Conservation (phyloP, 164 flowering plant genomes). For the Chloranthus sessilifolius region DNA sequence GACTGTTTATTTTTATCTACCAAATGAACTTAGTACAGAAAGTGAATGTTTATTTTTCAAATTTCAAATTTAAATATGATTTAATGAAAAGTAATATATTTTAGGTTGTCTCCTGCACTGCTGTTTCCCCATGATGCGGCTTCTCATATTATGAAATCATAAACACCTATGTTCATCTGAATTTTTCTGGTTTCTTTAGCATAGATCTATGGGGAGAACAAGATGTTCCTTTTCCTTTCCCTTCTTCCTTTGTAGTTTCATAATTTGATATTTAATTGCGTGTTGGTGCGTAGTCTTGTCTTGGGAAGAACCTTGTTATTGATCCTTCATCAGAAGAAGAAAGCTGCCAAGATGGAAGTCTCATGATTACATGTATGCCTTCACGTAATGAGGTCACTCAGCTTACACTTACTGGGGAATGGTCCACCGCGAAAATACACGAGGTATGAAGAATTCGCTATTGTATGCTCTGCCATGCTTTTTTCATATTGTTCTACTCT, state of each 20-base stretch:
- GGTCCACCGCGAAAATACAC: slow-evolving; percentile 76
- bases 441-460: slow-evolving; percentile 47
- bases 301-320: slow-evolving; percentile 69
- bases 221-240: background rate
- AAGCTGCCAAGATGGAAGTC: slow-evolving; percentile 79
- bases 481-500: too few species aligned
- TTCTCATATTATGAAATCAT: too few species aligned
- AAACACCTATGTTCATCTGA: too few species aligned
- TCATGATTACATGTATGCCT: slow-evolving; percentile 84
- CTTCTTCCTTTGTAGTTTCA: background rate
- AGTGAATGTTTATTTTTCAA: too few species aligned
- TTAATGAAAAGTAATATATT: too few species aligned
- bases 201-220: background rate
- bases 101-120: too few species aligned
- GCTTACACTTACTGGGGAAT: slow-evolving; percentile 78
- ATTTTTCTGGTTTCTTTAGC: background rate
- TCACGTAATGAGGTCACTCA: slow-evolving; percentile 94
- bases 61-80: too few species aligned
- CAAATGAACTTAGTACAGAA: background rate
- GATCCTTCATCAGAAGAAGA: slow-evolving; percentile 92
- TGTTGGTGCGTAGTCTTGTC: slow-evolving; percentile 49
- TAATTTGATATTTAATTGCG: background rate
- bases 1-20: too few species aligned
- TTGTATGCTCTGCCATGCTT: background rate
- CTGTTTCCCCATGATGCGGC: too few species aligned